phyloP scores from a whole-genome alignment of 2,329 filamentous ascomycete species.

The Dactylellina sp. region DNA sequence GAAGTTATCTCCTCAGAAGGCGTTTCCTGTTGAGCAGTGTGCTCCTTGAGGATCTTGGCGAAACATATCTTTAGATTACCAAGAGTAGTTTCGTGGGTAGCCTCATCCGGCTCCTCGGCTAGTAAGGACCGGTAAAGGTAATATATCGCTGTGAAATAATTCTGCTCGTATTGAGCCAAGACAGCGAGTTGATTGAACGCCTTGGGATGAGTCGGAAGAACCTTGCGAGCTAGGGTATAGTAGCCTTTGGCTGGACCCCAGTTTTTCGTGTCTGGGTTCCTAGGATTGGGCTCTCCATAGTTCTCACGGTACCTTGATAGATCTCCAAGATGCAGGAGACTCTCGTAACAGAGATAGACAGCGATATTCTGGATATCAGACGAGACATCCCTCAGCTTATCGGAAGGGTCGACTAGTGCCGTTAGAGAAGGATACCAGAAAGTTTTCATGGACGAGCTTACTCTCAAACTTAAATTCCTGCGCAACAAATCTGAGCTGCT shows the following conservation, averaged over 20 bases:
- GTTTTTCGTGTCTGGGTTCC: conserved; percentile 67
- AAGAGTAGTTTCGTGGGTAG: conserved; percentile 66
- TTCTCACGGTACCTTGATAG: conserved; percentile 88
- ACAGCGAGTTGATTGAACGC: conserved; percentile 93
- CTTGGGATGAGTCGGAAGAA: conserved; percentile 81
- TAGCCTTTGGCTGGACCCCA: conserved; percentile 85
- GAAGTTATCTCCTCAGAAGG: conserved; percentile 74
- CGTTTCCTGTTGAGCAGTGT: conserved; percentile 64
- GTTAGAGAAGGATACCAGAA: conserved; percentile 22
- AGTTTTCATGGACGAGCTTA: conserved; percentile 61
- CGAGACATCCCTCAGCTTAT: conserved; percentile 64
- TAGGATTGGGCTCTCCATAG: conserved; percentile 63
- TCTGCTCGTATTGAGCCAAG: conserved; percentile 79
- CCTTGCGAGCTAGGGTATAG: conserved; percentile 82
- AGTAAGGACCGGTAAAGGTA: conserved; percentile 87
- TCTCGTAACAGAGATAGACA: conserved; percentile 80
- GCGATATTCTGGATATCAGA: conserved; percentile 69
- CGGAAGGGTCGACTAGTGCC: conserved; percentile 63
- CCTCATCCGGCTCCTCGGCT: conserved; percentile 78
- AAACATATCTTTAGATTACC: conserved; percentile 63
- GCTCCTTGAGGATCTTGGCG: conserved; percentile 56
- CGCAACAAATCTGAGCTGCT: conserved; percentile 71
- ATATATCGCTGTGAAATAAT: conserved; percentile 87
- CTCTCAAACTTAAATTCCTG: conserved; percentile 67
- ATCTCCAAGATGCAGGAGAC: conserved; percentile 88